Evolutionary conservation across 129 eudicot species (phyloP).

Genomic region (Ambrosia artemisiifolia): DNA sequence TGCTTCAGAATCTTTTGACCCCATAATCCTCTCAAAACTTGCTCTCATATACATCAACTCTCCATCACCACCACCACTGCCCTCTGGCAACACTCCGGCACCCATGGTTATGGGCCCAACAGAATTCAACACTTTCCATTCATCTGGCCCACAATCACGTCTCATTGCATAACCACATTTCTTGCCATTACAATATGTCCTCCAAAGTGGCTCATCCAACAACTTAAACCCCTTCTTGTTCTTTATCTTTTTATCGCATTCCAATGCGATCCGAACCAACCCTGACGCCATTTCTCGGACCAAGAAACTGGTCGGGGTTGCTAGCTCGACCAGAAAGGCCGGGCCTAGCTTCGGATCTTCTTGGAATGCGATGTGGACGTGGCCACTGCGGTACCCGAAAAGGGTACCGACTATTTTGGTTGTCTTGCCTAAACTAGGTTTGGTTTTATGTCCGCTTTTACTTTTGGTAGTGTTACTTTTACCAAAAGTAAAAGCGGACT

Average conservation of each 20-base stretch:
- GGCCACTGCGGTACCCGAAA: constrained; percentile 77
- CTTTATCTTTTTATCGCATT: constrained; percentile 59
- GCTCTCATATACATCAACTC: constrained; percentile 88
- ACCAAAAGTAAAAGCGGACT: constrained; percentile 42
- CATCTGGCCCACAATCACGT: constrained; percentile 67
- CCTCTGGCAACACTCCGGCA: constrained; percentile 79
- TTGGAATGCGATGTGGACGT: constrained; percentile 75
- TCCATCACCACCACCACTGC: constrained; percentile 26
- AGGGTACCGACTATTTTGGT: constrained; percentile 69
- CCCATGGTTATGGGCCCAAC: constrained; percentile 77
- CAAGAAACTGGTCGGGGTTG: constrained; percentile 73
- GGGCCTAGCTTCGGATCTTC: constrained; percentile 62
- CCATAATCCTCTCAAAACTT: constrained; percentile 78
- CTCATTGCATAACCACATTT: constrained; percentile 72
- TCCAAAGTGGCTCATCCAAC: constrained; percentile 82
- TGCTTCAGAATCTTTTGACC: constrained; percentile 80
- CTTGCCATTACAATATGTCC: constrained; percentile 85
- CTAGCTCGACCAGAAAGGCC: constrained; percentile 66
- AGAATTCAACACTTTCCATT: constrained; percentile 61
- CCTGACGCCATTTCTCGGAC: constrained; percentile 95
- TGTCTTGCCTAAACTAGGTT: constrained; percentile 48
- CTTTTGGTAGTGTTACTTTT: neutral
- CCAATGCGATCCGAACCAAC: constrained; percentile 74
- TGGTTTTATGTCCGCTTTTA: constrained; percentile 19
- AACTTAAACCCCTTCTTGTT: constrained; percentile 53